These are phyloP conservation scores for Cenchrus purpureus DNA, from an alignment of 176 grass and related monocot species.

Conservation along the genomic window DNA sequence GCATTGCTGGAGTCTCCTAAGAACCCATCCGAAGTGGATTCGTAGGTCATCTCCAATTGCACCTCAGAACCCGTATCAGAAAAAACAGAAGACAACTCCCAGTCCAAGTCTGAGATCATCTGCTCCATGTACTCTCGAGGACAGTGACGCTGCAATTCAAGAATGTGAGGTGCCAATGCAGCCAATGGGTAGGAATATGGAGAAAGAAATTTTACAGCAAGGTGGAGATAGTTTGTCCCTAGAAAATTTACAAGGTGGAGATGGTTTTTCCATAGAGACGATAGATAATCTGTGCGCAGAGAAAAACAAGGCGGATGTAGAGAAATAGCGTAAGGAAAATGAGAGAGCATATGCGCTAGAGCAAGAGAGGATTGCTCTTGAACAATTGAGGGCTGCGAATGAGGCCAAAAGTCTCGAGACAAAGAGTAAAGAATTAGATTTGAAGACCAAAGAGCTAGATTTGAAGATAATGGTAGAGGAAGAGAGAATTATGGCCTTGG, in stretches of 20 bases:
- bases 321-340: background rate
- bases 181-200: background rate
- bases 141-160: background rate
- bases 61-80: background rate
- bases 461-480: slow-evolving; percentile 36
- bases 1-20: slow-evolving; percentile 20
- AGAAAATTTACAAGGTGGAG: background rate
- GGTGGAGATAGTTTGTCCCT: background rate
- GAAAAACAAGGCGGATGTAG: background rate
- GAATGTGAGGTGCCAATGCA: background rate
- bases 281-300: background rate
- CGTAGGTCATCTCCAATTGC: background rate
- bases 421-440: slow-evolving; percentile 29
- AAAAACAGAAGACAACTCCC: slow-evolving; percentile 10
- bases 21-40: slow-evolving; percentile 35
- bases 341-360: background rate
- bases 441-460: slow-evolving; percentile 37
- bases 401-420: slow-evolving; percentile 19
- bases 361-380: slow-evolving; percentile 12
- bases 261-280: background rate
- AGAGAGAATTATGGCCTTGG: slow-evolving; percentile 28
- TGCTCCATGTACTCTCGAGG: background rate
- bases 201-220: background rate
- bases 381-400: slow-evolving; percentile 25
- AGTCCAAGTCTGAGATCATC: background rate